phyloP scores from a whole-genome alignment of 2,329 filamentous ascomycete species.

The Beauveria bassiana region DNA sequence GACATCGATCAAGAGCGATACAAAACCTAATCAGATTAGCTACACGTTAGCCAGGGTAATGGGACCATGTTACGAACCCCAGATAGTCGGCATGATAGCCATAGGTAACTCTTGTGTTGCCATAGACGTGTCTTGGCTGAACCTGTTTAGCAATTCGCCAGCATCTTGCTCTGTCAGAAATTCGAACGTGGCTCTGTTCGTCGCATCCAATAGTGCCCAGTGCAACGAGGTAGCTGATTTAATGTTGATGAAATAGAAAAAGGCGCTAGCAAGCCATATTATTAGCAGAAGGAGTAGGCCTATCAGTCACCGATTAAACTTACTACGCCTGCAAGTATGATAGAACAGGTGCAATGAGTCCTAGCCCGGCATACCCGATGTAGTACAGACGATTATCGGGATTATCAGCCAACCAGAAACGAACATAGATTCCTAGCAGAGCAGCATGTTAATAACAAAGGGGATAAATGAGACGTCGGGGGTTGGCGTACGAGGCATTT shows the following conservation, averaged over 20 bases:
- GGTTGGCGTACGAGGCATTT: background rate
- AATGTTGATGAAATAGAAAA: background rate
- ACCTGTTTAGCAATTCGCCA: slow-evolving; percentile 13
- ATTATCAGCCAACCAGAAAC: slow-evolving; percentile 11
- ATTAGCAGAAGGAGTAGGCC: too few species aligned
- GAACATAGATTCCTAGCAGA: background rate
- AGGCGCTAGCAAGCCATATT: background rate
- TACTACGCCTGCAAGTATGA: background rate
- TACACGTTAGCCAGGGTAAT: background rate
- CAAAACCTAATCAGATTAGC: background rate
- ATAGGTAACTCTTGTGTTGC: slow-evolving; percentile 19
- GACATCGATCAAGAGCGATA: slow-evolving; percentile 13
- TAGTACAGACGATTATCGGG: slow-evolving; percentile 9
- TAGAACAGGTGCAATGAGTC: background rate
- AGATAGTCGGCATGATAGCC: slow-evolving; percentile 15
- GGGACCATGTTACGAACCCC: background rate
- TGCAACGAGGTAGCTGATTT: background rate
- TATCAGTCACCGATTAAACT: background rate
- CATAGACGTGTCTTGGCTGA: slow-evolving; percentile 21
- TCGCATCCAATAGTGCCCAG: background rate
- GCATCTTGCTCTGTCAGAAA: slow-evolving; percentile 14
- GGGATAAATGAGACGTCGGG: too few species aligned
- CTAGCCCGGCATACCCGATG: background rate
- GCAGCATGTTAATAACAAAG: background rate
- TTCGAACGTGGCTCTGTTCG: slow-evolving; percentile 11